These are phyloP conservation scores for Scleroderma citrinum DNA, from an alignment of 768 basidiomycete genomes.

Conservation along the genomic window DNA sequence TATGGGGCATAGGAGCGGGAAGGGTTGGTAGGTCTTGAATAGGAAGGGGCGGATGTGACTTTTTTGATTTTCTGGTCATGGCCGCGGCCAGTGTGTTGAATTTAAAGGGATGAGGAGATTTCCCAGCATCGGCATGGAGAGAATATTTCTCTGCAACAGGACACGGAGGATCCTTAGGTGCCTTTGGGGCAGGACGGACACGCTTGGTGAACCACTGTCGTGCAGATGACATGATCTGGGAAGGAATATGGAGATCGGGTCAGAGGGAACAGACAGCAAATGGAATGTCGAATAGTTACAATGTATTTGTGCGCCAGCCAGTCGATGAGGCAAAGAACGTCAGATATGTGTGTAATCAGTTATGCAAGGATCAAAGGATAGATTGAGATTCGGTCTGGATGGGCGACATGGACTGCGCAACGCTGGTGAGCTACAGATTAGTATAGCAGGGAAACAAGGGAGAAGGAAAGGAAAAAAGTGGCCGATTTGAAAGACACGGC, in stretches of 20 bases:
- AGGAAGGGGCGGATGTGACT: conserved; percentile 41
- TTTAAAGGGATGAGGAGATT: conserved; percentile 30
- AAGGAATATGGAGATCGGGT: not conserved
- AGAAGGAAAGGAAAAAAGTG: not conserved
- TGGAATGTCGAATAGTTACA: not conserved
- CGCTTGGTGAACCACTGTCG: conserved; percentile 28
- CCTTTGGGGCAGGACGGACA: conserved; percentile 4
- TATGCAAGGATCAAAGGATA: not conserved
- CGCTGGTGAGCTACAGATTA: not conserved
- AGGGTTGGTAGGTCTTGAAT: conserved; percentile 40
- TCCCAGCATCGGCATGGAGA: conserved; percentile 11
- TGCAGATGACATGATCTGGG: conserved; percentile 14
- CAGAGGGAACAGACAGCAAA: not conserved
- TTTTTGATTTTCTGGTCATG: conserved; percentile 62
- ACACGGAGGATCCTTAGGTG: conserved; percentile 25
- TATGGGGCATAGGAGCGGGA: conserved; percentile 13
- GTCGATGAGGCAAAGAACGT: not conserved
- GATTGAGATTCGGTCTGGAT: not conserved
- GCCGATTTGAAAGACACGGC: not conserved
- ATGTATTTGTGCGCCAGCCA: not conserved
- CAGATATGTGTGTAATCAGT: not conserved
- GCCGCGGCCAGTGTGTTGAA: conserved; percentile 55
- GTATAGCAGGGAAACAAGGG: not conserved
- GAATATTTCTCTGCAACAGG: conserved; percentile 27
- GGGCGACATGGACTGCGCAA: not conserved